Evolutionary conservation across 2,329 filamentous ascomycete species (phyloP).

Genomic region (Apiospora marii): DNA sequence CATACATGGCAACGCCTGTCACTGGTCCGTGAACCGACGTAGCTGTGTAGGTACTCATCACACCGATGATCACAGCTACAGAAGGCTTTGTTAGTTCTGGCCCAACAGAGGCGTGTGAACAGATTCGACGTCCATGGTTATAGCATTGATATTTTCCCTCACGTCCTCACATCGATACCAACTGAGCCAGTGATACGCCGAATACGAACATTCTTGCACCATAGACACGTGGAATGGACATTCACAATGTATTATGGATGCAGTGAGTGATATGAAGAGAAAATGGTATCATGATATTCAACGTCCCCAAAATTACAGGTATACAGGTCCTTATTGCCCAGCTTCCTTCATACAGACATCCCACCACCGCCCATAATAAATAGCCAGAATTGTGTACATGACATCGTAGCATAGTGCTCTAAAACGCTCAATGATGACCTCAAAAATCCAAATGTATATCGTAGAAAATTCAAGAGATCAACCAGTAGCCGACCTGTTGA

Average conservation of each 20-base stretch:
- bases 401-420: not conserved
- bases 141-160: no score
- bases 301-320: slow-evolving; percentile 7
- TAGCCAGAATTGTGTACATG: not conserved
- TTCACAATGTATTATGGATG: no score
- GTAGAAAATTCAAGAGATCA: not conserved
- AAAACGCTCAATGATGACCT: not conserved
- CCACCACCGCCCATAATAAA: not conserved
- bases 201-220: not conserved
- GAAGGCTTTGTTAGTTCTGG: no score
- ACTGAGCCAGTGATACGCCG: not conserved
- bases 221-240: not conserved
- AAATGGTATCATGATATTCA: slow-evolving; percentile 19
- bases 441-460: not conserved
- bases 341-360: not conserved
- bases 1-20: no score
- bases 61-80: no score
- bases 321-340: not conserved
- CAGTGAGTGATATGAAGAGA: not conserved
- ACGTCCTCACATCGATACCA: no score
- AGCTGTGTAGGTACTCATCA: no score
- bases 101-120: no score
- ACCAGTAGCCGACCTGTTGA: not conserved
- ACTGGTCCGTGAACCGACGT: no score
- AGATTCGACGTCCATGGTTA: no score